Percentiles rank a stretch among this genome's conserved stretches.
Conservation (phyloP, 306 rosid genomes). For the Quercus rubra region DNA sequence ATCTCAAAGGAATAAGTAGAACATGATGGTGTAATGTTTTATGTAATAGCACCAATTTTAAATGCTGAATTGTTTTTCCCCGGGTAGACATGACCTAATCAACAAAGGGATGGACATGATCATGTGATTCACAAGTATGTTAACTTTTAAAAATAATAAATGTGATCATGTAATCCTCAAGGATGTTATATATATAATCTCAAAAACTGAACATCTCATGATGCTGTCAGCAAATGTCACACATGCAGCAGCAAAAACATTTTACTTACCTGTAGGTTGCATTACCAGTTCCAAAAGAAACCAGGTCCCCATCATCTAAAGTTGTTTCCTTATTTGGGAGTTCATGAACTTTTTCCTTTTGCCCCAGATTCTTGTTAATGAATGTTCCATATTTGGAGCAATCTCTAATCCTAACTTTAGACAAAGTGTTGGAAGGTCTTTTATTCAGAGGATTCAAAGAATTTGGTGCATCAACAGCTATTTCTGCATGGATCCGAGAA, state of each 20-base stretch:
- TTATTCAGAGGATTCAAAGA: conserved; percentile 29
- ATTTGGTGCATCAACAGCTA: conserved; percentile 57
- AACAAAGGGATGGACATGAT: not conserved
- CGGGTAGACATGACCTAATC: not conserved
- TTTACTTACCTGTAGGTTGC: conserved; percentile 73
- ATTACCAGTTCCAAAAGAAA: conserved; percentile 86
- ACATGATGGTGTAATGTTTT: not conserved
- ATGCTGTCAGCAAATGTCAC: not conserved
- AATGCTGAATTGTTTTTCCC: not conserved
- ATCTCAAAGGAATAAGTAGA: conserved; percentile 1
- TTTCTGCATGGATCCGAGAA: conserved; percentile 90
- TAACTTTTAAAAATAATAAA: not conserved
- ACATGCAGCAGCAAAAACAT: conserved; percentile 14
- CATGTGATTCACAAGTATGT: not conserved
- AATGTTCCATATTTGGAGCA: conserved; percentile 90
- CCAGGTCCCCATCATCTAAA: conserved; percentile 63
- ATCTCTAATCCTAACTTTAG: conserved; percentile 50
- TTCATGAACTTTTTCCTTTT: conserved; percentile 60
- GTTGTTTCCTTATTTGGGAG: conserved; percentile 67
- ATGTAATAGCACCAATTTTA: not conserved
- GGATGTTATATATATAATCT: not conserved
- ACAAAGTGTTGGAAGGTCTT: conserved; percentile 20
- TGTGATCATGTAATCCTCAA: too few species aligned
- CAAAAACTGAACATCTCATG: too few species aligned
- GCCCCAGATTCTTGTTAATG: conserved; percentile 46